phyloP scores from a whole-genome alignment of 164 flowering plant species.

The Magnolia officinalis region DNA sequence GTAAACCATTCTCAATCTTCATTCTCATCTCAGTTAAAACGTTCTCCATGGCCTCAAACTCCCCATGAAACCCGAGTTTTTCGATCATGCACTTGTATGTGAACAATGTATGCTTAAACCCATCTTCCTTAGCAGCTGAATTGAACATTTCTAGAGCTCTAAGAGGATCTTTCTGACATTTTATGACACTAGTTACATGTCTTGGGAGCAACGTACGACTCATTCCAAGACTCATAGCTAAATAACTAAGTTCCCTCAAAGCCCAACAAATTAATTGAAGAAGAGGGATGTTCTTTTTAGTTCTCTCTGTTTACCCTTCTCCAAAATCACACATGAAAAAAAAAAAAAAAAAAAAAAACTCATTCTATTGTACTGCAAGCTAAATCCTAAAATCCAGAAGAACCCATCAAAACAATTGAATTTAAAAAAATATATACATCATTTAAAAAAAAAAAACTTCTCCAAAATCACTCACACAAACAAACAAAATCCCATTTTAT shows the following conservation, averaged over 20 bases:
- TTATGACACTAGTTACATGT: conserved; percentile 75
- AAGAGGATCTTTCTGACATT: conserved; percentile 62
- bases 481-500: too few relatives aligned
- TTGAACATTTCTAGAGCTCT: conserved; percentile 79
- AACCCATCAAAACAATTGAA: too few relatives aligned
- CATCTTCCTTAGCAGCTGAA: conserved; percentile 57
- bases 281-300: too few relatives aligned
- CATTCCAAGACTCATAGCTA: conserved; percentile 15
- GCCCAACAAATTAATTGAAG: neutral
- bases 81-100: conserved; percentile 76
- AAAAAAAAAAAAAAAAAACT: too few relatives aligned
- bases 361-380: too few relatives aligned
- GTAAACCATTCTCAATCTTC: conserved; percentile 44
- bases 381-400: too few relatives aligned
- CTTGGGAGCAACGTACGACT: conserved; percentile 49
- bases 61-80: conserved; percentile 65
- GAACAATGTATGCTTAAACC: conserved; percentile 66
- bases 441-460: too few relatives aligned
- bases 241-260: neutral
- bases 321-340: too few relatives aligned
- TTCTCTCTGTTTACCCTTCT: too few relatives aligned
- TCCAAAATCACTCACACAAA: too few relatives aligned
- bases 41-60: conserved; percentile 71
- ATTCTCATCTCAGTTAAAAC: conserved; percentile 57
- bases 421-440: too few relatives aligned